Base-by-base conservation (phyloP, 208 protist genomes). In the Vickermania ingenoplastis region DNA sequence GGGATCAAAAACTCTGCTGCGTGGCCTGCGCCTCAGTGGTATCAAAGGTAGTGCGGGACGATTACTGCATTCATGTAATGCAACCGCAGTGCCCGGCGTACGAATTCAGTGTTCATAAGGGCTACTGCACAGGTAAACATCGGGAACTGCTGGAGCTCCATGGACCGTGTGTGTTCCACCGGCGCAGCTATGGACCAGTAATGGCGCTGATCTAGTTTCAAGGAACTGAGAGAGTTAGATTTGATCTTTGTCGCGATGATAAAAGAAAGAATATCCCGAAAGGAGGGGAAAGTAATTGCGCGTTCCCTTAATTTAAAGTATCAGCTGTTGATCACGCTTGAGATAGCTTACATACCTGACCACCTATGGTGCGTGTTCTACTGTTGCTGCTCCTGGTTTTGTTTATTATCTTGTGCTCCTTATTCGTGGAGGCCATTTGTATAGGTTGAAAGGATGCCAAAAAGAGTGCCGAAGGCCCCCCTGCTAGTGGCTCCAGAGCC, bases 401-500 rank as follows among this genome's bases (percentile, higher is more conserved):
- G n/a, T n/a, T n/a, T n/a, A n/a, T n/a, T n/a, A n/a, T n/a, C n/a
- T n/a, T n/a, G n/a, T n/a, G n/a, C n/a, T n/a, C n/a, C n/a, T n/a
- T n/a, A n/a, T n/a, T n/a, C n/a, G n/a, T n/a, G n/a, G n/a, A n/a
- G n/a, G n/a, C n/a, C n/a, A n/a, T n/a, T n/a, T n/a, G n/a, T n/a
- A n/a, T n/a, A n/a, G n/a, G n/a, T n/a, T n/a, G n/a, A n/a, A n/a
- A n/a, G n/a, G n/a, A n/a, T n/a, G n/a, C n/a, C n/a, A n/a, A n/a
- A n/a, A n/a, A n/a, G n/a, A n/a, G n/a, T n/a, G n/a, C n/a, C n/a
- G n/a, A n/a, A n/a, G n/a, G n/a, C n/a, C n/a, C n/a, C n/a, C n/a
- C n/a, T n/a, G n/a, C n/a, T 82, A 21, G 76, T 82, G 45, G 76
- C 76, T 28, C 71, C 76, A 31, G 76, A 82, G 65, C 76, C 76